Conservation (phyloP, 164 flowering plant species). For the Umbilicus rupestris region DNA sequence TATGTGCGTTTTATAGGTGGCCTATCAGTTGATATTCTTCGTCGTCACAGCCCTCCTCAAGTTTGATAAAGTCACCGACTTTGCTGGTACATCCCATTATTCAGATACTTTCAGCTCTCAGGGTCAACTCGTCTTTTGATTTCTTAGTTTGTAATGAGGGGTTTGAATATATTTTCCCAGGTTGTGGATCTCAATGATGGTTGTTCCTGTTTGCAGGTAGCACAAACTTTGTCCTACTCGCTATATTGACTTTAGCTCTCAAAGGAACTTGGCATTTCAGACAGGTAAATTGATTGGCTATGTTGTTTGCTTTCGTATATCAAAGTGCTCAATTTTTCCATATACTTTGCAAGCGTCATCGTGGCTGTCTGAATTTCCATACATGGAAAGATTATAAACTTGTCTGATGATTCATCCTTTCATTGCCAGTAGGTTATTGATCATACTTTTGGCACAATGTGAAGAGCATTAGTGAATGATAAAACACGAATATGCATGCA, state of each 20-base stretch:
- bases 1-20: constrained; percentile 33
- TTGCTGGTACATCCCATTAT: constrained; percentile 45
- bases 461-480: too few species aligned
- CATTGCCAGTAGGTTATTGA: background rate
- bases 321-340: too few species aligned
- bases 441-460: too few species aligned
- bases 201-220: constrained; percentile 41
- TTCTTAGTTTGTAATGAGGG: background rate
- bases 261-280: constrained; percentile 81
- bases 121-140: background rate
- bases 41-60: constrained; percentile 76
- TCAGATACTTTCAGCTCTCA: background rate
- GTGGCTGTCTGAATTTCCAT: background rate
- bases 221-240: constrained; percentile 74
- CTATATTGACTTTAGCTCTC: constrained; percentile 57
- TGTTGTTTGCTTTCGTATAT: too few species aligned
- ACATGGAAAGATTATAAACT: background rate
- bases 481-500: too few species aligned
- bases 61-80: constrained; percentile 88
- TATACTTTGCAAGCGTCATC: background rate
- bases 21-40: constrained; percentile 77
- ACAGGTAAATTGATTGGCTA: constrained; percentile 39
- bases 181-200: background rate
- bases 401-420: background rate
- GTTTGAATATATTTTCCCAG: too few species aligned